Conservation (phyloP, 2,329 filamentous ascomycete species). For the Aurifilum marmelostoma region DNA sequence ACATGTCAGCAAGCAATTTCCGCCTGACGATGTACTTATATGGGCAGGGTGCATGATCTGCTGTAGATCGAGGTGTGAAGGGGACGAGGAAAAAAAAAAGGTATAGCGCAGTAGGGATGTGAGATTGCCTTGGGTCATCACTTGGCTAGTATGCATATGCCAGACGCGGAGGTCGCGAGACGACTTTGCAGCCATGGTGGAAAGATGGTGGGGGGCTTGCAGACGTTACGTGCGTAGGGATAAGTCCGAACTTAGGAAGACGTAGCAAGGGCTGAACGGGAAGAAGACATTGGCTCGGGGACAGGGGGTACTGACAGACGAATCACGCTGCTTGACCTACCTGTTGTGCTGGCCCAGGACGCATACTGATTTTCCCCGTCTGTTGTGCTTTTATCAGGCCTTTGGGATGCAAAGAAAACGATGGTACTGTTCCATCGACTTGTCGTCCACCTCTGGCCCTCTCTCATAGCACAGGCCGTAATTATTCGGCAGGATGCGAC, state of each 20-base stretch:
- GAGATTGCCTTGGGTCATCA: neutral
- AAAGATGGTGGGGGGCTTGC: neutral
- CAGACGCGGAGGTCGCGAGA: neutral
- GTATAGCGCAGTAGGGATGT: neutral
- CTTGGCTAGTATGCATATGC: neutral
- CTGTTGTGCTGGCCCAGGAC: neutral
- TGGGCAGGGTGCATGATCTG: neutral
- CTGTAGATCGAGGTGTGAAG: neutral
- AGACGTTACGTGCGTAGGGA: neutral
- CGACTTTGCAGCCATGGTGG: neutral
- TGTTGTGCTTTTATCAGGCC: neutral
- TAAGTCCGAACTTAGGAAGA: neutral
- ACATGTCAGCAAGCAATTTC: conserved; percentile 2
- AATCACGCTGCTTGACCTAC: neutral
- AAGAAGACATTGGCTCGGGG: neutral
- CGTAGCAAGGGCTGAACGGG: neutral
- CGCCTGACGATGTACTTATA: neutral
- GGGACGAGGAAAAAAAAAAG: neutral
- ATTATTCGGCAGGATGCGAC: neutral
- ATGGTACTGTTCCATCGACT: neutral
- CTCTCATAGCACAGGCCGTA: neutral
- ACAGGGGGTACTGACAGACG: neutral
- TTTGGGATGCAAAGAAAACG: neutral
- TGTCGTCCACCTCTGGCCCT: neutral
- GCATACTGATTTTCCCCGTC: neutral